These are phyloP conservation scores for Talaromyces stipitatus DNA, from an alignment of 495 filamentous ascomycete genomes.

Conservation along the genomic window DNA sequence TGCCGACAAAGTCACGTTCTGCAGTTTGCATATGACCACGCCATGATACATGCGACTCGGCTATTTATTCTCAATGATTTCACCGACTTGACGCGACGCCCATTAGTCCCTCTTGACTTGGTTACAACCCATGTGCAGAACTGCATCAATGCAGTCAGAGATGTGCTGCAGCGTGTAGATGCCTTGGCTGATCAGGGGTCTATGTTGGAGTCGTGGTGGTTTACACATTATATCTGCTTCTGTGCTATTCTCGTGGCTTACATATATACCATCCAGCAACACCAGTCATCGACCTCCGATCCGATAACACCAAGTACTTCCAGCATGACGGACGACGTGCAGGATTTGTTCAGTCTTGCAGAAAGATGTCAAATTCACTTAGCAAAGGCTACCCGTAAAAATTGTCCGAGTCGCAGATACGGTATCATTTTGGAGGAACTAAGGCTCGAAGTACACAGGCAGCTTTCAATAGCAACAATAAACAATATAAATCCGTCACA, in stretches of 20 bases:
- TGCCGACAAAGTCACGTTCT: constrained; percentile 48
- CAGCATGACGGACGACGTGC: constrained; percentile 14
- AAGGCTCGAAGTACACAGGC: constrained; percentile 32
- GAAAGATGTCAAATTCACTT: constrained; percentile 40
- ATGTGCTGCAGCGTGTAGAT: constrained; percentile 31
- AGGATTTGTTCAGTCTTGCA: constrained; percentile 32
- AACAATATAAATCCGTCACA: constrained; percentile 6
- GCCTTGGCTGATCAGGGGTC: constrained; percentile 29
- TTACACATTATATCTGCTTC: constrained; percentile 48
- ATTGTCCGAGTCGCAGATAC: constrained; percentile 46
- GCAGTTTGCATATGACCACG: constrained; percentile 44
- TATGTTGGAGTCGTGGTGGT: constrained; percentile 40
- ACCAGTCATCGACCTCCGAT: constrained; percentile 19
- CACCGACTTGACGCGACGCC: constrained; percentile 32
- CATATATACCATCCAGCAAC: constrained; percentile 47
- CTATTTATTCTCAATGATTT: constrained; percentile 48
- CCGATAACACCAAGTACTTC: constrained; percentile 13
- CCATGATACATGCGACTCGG: constrained; percentile 48
- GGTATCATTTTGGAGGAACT: constrained; percentile 44
- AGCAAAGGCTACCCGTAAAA: constrained; percentile 39
- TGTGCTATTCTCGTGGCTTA: constrained; percentile 48
- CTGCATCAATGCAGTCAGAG: constrained; percentile 37
- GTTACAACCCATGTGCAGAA: constrained; percentile 30
- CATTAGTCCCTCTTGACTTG: constrained; percentile 21
- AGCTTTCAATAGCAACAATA: constrained; percentile 15